phyloP scores from a whole-genome alignment of 495 filamentous ascomycete genomes.

The Rhypophila decipiens region DNA sequence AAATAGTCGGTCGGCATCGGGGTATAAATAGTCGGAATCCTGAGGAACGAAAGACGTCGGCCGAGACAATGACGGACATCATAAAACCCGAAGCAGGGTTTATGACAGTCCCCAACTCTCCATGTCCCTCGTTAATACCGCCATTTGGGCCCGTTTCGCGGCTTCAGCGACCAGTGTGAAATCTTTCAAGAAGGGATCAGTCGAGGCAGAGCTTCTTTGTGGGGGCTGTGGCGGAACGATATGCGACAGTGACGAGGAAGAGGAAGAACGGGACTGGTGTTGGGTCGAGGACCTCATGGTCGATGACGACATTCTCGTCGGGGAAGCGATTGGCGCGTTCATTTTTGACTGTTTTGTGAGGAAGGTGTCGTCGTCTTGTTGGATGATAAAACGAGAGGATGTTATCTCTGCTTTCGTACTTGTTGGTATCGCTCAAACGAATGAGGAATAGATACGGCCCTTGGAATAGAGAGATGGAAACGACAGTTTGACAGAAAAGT shows the following conservation, averaged over 20 bases:
- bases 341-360: slow-evolving; percentile 14
- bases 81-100: background rate
- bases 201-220: slow-evolving; percentile 35
- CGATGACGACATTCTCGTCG: slow-evolving; percentile 21
- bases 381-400: background rate
- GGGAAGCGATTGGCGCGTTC: slow-evolving; percentile 31
- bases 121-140: slow-evolving; percentile 77
- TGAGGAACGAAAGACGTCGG: background rate
- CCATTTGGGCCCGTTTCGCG: slow-evolving; percentile 86
- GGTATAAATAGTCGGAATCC: background rate
- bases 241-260: slow-evolving; percentile 16
- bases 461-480: no score
- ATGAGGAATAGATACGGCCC: no score
- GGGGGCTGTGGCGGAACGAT: slow-evolving; percentile 26
- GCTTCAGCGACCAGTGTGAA: slow-evolving; percentile 90
- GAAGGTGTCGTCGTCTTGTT: background rate
- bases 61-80: background rate
- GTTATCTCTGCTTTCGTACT: no score
- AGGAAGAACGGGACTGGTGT: no score
- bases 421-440: no score
- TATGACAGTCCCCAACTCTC: slow-evolving; percentile 55
- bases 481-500: no score
- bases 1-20: no score
- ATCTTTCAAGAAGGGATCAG: slow-evolving; percentile 65
- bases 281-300: slow-evolving; percentile 21